Evolutionary conservation across 345 rosid species (phyloP), one percentile per base, ranked within the genome.

Genomic region (Lenwebbia sp.): DNA sequence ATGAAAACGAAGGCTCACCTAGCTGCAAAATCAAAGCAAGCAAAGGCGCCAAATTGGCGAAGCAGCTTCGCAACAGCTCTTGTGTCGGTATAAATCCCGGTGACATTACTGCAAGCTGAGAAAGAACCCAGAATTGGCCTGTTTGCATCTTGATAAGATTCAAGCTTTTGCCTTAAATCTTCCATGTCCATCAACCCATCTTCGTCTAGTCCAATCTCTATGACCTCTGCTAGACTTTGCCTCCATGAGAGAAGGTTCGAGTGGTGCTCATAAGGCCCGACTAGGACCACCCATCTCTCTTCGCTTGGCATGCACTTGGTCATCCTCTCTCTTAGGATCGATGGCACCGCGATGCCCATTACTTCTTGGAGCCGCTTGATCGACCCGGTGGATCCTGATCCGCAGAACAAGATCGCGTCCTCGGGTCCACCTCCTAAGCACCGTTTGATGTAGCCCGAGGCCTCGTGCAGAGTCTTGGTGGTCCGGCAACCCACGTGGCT

Each of bases 31-130:
- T 94, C 96, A 58, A 94, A 93, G 86, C 95, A 93, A 2, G 88
- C 93, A 78, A 92, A 94, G 9, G 89, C 96, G 52, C 92, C 94
- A 54, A 88, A 86, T 17, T 54, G 85, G 82, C 92, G 96, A 44
- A 94, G 86, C 33, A 94, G 92, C 84, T 10, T 85, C 11, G 94
- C 90, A 47, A 94, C 88, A 74, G 81, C 28, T 82, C 95, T 83
- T 9, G 95, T 93, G 50, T 94, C 91, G 0, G 94, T 49, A 25
- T 23, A 62, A 85, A 90, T 88, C 7, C 96, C 95, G 28, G 93
- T 92, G 2, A 94, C 95, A 13, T 94, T 94, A 62, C 96, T 94
- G 33, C 95, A 93, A 86, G 95, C 96, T 0, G 96, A 94, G 41
- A 94, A 94, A 1, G 95, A 91, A n/a, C 92, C 95, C 52, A 93